Base-by-base conservation (phyloP, 2,329 filamentous ascomycete genomes). In the Exophiala oligosperma region DNA sequence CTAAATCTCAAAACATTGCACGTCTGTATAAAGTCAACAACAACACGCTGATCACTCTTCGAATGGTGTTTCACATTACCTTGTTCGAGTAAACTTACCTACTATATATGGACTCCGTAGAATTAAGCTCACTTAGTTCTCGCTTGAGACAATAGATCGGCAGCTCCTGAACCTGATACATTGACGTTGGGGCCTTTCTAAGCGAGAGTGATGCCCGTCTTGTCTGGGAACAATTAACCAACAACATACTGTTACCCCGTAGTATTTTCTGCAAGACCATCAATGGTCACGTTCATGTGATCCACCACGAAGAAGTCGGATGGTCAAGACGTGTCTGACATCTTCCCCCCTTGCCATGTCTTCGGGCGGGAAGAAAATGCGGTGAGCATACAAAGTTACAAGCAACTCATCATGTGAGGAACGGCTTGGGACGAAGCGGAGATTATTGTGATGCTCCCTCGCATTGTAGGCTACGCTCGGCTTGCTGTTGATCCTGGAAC, bases 371-470 rank as follows among this genome's bases (percentile, higher is more conserved):
- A 26, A 56, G 28, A 60, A 63, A 48, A 24, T 60, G 57, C 61
- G 61, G 61, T 63, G 61, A 60, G 57, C 38, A 12, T 21, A 29
- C 41, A 23, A 26, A 29, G 28, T 29, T 29, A 8, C 28, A 29
- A 29, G 28, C 32, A 26, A 44, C 41, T 21, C 21, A 48, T 63
- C 61, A 63, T 63, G 61, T 60, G 61, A 57, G 32, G 29, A 11
- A 26, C 21, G 44, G 14, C 4, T 17, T 24, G 24, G 26, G 17
- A 28, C 17, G 49, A 48, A 29, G 32, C 14, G 29, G 26, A 46
- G 26, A 32, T 44, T 40, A 38, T 47, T 14, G 32, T 9, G 32
- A 28, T 24, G 46, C 7, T 29, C 26, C 6, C 46, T 7, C 26
- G 14, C 46, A 8, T 43, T 29, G 32, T 35, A 35, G 32, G 7